These are phyloP conservation scores for Hypomontagnella monticulosa DNA, from an alignment of 495 filamentous ascomycete genomes.

Conservation along the genomic window DNA sequence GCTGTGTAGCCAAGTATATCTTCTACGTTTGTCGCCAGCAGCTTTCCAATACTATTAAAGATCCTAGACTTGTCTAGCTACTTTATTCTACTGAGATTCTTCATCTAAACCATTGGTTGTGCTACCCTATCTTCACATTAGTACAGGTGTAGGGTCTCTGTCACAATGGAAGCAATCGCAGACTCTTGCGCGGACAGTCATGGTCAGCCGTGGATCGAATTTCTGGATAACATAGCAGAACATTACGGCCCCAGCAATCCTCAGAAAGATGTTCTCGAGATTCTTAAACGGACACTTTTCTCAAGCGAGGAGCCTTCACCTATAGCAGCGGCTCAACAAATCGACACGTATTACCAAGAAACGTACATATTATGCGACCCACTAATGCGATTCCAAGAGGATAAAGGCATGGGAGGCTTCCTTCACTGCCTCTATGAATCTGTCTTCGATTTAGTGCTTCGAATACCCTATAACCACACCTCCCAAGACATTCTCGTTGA, in stretches of 20 bases:
- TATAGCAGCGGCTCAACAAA: constrained; percentile 1
- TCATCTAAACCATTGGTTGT: background rate
- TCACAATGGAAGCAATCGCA: background rate
- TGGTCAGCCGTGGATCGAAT: constrained; percentile 3
- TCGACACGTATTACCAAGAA: constrained; percentile 5
- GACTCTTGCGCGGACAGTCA: background rate
- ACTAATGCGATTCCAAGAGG: background rate
- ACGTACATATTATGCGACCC: background rate
- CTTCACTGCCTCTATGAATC: constrained; percentile 6
- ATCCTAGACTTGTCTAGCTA: too few relatives aligned
- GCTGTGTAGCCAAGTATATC: too few relatives aligned
- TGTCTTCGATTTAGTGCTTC: background rate
- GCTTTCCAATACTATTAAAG: too few relatives aligned
- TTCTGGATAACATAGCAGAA: background rate
- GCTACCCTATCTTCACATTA: background rate
- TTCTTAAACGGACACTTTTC: constrained; percentile 3
- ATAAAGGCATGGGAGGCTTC: constrained; percentile 4
- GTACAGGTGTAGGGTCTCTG: background rate
- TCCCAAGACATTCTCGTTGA: constrained; percentile 8
- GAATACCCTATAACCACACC: constrained; percentile 3
- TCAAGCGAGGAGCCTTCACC: background rate
- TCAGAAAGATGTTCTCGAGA: background rate
- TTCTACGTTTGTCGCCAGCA: too few relatives aligned
- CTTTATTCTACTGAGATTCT: too few relatives aligned
- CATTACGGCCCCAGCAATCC: background rate